Evolutionary conservation across 306 rosid species (phyloP).

Genomic region (Boehmeria nivea): DNA sequence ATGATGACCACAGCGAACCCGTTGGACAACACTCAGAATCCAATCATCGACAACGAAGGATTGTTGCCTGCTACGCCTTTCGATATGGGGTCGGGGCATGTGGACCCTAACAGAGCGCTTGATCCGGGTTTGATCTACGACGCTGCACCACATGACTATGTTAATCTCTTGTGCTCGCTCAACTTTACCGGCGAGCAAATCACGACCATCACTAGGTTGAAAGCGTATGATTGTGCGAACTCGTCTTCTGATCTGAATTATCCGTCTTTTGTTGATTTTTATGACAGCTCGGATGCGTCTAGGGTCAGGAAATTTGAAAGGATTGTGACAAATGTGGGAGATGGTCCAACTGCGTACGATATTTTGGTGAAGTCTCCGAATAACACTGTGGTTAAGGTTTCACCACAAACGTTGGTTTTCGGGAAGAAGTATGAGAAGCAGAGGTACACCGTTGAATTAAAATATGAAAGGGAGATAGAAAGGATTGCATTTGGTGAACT

Average conservation of each 20-base stretch:
- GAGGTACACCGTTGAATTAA: slow-evolving; percentile 31
- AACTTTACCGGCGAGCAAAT: slow-evolving; percentile 29
- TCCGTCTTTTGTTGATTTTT: slow-evolving; percentile 39
- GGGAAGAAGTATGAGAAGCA: slow-evolving; percentile 31
- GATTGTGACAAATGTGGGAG: slow-evolving; percentile 45
- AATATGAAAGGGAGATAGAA: background rate
- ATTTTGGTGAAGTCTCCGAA: slow-evolving; percentile 28
- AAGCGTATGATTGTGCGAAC: slow-evolving; percentile 25
- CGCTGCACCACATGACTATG: slow-evolving; percentile 47
- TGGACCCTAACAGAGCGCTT: slow-evolving; percentile 46
- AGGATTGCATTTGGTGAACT: slow-evolving; percentile 8
- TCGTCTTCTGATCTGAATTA: slow-evolving; percentile 43
- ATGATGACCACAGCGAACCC: slow-evolving; percentile 45
- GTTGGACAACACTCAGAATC: slow-evolving; percentile 28
- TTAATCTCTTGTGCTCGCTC: slow-evolving; percentile 34
- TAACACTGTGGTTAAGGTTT: slow-evolving; percentile 31
- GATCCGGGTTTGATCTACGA: slow-evolving; percentile 49
- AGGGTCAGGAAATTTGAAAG: slow-evolving; percentile 24
- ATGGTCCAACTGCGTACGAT: slow-evolving; percentile 30
- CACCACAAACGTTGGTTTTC: slow-evolving; percentile 30
- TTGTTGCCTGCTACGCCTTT: slow-evolving; percentile 33
- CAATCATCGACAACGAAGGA: slow-evolving; percentile 27
- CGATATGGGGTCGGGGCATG: slow-evolving; percentile 41
- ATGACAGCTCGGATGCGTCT: slow-evolving; percentile 2
- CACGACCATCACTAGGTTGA: slow-evolving; percentile 29